phyloP scores from a whole-genome alignment of 1,284 basidiomycete genomes.

The Tranzscheliella williamsii region DNA sequence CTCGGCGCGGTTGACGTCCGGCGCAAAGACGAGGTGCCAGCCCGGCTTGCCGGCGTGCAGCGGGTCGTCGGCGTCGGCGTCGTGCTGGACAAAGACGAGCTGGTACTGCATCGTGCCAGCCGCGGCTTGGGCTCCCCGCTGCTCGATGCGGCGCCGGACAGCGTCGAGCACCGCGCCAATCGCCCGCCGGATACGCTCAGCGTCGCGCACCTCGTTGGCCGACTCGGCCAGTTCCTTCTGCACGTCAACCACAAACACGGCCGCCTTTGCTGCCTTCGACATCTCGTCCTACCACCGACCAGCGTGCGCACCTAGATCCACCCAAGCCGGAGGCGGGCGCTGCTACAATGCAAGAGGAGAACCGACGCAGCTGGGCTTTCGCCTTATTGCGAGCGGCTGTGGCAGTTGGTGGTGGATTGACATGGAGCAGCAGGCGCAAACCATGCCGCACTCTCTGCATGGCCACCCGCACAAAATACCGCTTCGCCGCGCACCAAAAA shows the following conservation, averaged over 20 bases:
- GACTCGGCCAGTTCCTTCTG: background rate
- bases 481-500: too few species aligned
- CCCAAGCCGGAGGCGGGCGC: too few species aligned
- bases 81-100: background rate
- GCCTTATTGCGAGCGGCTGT: too few species aligned
- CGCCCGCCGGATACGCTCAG: background rate
- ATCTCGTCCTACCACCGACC: too few species aligned
- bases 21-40: background rate
- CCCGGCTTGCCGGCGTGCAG: background rate
- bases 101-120: background rate
- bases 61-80: background rate
- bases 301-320: too few species aligned
- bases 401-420: too few species aligned
- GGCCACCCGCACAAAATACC: too few species aligned
- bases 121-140: background rate
- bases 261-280: too few species aligned
- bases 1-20: background rate
- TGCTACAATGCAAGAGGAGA: too few species aligned
- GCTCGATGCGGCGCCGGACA: background rate
- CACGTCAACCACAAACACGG: background rate
- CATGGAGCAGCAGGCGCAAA: too few species aligned
- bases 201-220: background rate
- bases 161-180: background rate
- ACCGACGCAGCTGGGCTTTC: too few species aligned
- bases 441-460: too few species aligned